Evolutionary conservation across 2,329 filamentous ascomycete species (phyloP), one percentile per base, ranked within the genome.

Genomic region (Pseudocercospora eumusae): DNA sequence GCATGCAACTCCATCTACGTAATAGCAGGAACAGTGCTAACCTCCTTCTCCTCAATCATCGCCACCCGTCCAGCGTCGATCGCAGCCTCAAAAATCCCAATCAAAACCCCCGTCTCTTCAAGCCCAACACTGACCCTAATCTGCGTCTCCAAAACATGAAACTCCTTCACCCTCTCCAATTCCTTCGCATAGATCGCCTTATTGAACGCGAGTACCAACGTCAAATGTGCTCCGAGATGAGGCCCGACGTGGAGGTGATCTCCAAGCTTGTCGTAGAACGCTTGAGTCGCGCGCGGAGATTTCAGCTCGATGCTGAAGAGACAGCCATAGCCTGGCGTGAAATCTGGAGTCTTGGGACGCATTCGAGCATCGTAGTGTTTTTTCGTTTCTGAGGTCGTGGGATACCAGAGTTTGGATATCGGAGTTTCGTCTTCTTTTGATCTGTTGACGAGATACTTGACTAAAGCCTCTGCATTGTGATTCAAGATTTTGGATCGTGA

Each of bases 401-500:
- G 56, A 50, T 59, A 63, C 15, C n/a, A 47, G 1, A 63, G 18
- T 20, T 56, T 44, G 1, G 28, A 3, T 25, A 62, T 40, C 7
- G 56, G 44, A 15, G 23, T 36, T 8, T 8, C 8, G 0, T 56
- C 31, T n/a, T 55, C 21, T 4, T 13, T 18, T 25, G 56, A 42
- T 23, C 28, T 20, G 18, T 6, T 60, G 36, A 77, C 70, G 13
- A 97, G 79, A 49, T 92, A 82, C 25, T 88, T 83, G 68, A 88
- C 92, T 63, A 97, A 88, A 57, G 86, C 84, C 75, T 96, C 92
- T 1, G 93, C 88, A 70, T 95, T 96, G 42, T 79, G 75, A 72
- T 96, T 96, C 71, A 95, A 90, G 58, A 90, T 86, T 64, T 89
- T 88, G 62, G 96, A 91, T 60, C 93, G 85, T 13, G 85, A 84